Evolutionary conservation across 345 rosid genomes (phyloP), one percentile per base, ranked within the genome.

Genomic region (Cardiospermum halicacabum): DNA sequence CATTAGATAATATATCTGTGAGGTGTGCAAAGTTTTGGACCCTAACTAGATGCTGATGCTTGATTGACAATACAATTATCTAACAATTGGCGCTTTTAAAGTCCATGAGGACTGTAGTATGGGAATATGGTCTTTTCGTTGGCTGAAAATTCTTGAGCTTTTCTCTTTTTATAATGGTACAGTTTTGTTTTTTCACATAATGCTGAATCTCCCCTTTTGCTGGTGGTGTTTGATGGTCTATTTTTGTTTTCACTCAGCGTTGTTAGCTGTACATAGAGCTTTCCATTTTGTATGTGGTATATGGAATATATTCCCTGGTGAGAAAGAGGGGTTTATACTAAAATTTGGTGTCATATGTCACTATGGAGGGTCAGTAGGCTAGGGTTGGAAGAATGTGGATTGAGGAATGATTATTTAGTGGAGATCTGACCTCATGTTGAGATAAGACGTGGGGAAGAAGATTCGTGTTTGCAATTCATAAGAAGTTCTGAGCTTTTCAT

Each of bases 11-110:
- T 48, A 58, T 47, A 60, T 70, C 34, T 56, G 10, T 34, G 39
- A 64, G 56, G 43, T 55, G 65, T 62, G 74, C 74, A 58, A 69
- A 48, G 68, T 69, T 67, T 69, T 37, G 59, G 49, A 57, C 72
- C 53, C 67, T 63, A 55, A 56, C 43, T 62, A 67, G 79, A 82
- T 87, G 84, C 89, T 76, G 85, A 84, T 84, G 84, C 84, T 66
- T 70, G 36, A 21, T 53, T 70, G 36, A 21, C 49, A 64, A 69
- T 82, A 63, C 80, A 71, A 72, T 72, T 60, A 69, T 71, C 77
- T 22, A 75, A 74, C 68, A 68, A 69, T 66, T 66, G 75, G 73
- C 62, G 21, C 77, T 31, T 67, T 70, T 70, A 62, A 11, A 74
- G 70, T 81, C 84, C 74, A 62, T 69, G 60, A 70, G 76, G 80